These are phyloP conservation scores for Teratosphaeria destructans DNA, from an alignment of 2,329 filamentous ascomycete species.

Conservation along the genomic window DNA sequence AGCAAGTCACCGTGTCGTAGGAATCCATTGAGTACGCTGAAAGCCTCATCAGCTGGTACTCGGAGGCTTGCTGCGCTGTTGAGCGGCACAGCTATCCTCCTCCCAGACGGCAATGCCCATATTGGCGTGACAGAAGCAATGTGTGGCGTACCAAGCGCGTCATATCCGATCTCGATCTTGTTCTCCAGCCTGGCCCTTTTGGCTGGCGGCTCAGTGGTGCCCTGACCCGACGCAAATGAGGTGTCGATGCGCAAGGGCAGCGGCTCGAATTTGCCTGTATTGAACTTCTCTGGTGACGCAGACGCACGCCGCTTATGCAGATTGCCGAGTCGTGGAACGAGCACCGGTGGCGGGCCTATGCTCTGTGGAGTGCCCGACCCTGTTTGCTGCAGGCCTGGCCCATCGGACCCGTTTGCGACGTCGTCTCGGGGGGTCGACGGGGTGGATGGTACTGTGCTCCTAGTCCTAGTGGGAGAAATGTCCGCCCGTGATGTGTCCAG, in stretches of 20 bases:
- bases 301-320: conserved; percentile 17
- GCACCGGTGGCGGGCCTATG: background rate
- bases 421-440: background rate
- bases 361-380: background rate
- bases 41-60: conserved; percentile 7
- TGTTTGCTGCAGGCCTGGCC: background rate
- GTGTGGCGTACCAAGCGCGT: conserved; percentile 11
- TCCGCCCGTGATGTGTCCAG: background rate
- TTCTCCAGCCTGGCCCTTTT: conserved; percentile 12
- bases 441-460: background rate
- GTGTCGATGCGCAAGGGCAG: conserved; percentile 10
- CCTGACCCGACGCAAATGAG: background rate
- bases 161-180: conserved; percentile 15
- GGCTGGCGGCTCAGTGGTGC: conserved; percentile 2
- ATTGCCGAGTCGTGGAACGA: conserved; percentile 4
- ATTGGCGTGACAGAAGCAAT: conserved; percentile 7
- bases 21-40: conserved; percentile 27
- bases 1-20: conserved; percentile 39
- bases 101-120: conserved; percentile 3
- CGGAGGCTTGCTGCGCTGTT: background rate
- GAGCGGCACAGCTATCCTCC: conserved; percentile 1
- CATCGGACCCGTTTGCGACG: background rate
- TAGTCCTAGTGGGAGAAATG: background rate
- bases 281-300: conserved; percentile 19
- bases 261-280: conserved; percentile 15